phyloP scores from a whole-genome alignment of 768 basidiomycete species.

The Mycena olivaceomarginata region DNA sequence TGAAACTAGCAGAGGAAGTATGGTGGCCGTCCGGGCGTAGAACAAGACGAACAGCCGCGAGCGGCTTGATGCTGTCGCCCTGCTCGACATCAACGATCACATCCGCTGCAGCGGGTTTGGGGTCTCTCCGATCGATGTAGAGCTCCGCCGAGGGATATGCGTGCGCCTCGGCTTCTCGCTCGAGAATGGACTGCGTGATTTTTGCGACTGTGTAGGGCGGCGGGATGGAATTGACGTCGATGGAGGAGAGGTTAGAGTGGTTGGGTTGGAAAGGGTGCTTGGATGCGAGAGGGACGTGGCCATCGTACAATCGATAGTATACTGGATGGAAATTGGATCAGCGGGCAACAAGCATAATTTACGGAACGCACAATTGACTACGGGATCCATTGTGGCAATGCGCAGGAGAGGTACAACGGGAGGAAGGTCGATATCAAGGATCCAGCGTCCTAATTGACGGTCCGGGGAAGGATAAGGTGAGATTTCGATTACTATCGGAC shows the following conservation, averaged over 20 bases:
- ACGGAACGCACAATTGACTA: background rate
- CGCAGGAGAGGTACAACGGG: background rate
- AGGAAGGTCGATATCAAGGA: background rate
- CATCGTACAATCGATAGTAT: slow-evolving; percentile 10
- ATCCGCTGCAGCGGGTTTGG: background rate
- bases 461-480: background rate
- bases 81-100: background rate
- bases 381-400: background rate
- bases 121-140: background rate
- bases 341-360: background rate
- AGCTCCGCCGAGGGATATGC: background rate
- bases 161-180: background rate
- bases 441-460: background rate
- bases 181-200: background rate
- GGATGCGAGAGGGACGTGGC: background rate
- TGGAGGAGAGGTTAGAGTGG: background rate
- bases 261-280: background rate
- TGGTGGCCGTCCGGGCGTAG: background rate
- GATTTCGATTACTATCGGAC: no score
- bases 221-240: background rate
- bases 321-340: slow-evolving; percentile 7
- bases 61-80: background rate
- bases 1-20: background rate
- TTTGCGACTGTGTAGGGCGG: background rate
- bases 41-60: background rate